Evolutionary conservation across 441 rosid genomes (phyloP).

Genomic region (Pelargonium citronellum): DNA sequence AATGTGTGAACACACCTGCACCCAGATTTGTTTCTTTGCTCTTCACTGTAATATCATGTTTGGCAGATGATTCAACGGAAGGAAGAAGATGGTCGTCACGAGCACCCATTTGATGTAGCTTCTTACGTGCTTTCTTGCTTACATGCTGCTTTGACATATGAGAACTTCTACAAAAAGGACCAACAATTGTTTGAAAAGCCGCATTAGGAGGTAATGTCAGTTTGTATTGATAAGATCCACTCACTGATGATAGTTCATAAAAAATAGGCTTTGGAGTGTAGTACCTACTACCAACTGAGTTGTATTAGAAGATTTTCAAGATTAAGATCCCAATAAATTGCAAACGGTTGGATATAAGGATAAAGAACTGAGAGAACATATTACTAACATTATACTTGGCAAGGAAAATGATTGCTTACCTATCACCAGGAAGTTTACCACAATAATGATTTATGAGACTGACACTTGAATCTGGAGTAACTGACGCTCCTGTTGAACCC

Average conservation of each 20-base stretch:
- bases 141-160: constrained; percentile 53
- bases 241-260: constrained; percentile 27
- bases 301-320: background rate
- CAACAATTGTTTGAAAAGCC: constrained; percentile 46
- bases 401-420: constrained; percentile 32
- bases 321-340: background rate
- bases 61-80: constrained; percentile 30
- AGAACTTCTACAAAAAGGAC: constrained; percentile 48
- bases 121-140: constrained; percentile 68
- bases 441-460: constrained; percentile 47
- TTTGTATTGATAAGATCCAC: constrained; percentile 35
- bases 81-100: constrained; percentile 52
- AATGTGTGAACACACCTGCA: constrained; percentile 40
- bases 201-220: constrained; percentile 52
- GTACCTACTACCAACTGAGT: constrained; percentile 28
- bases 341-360: background rate
- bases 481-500: constrained; percentile 49
- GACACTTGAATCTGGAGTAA: constrained; percentile 53
- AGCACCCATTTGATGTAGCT: constrained; percentile 53
- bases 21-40: constrained; percentile 44
- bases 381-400: background rate
- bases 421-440: constrained; percentile 55
- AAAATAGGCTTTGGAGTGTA: constrained; percentile 46
- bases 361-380: constrained; percentile 9
- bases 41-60: constrained; percentile 24